A percentile compares a stretch with the other conserved stretches of the same genome.
Evolutionary conservation across 495 filamentous ascomycete genomes (phyloP).

Genomic region (Pyrenula massariospora): DNA sequence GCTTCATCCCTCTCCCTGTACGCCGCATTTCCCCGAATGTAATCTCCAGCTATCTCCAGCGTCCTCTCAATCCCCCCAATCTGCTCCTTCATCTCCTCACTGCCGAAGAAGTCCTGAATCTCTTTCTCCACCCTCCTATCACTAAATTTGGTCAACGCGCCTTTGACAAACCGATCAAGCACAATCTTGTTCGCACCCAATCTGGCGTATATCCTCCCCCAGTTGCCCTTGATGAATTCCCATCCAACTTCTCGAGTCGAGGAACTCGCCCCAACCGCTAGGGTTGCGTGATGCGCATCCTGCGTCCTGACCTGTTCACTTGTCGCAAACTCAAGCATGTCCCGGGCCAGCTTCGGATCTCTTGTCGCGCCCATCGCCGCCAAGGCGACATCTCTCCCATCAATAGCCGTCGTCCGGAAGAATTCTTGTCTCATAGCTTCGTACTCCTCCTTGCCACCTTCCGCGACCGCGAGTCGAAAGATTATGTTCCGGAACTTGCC

Average conservation of each 20-base stretch:
- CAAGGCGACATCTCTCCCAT: constrained; percentile 80
- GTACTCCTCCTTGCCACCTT: constrained; percentile 54
- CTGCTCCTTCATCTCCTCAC: constrained; percentile 31
- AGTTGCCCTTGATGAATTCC: constrained; percentile 74
- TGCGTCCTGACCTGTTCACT: constrained; percentile 64
- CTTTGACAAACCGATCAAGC: constrained; percentile 73
- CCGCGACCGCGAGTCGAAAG: constrained; percentile 65
- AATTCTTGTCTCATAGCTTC: constrained; percentile 75
- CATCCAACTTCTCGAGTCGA: constrained; percentile 60
- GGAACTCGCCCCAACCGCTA: constrained; percentile 58
- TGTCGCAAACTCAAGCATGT: constrained; percentile 70
- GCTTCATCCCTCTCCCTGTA: constrained; percentile 65
- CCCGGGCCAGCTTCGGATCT: constrained; percentile 51
- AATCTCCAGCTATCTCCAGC: constrained; percentile 67
- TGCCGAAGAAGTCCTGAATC: constrained; percentile 75
- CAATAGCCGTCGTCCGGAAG: constrained; percentile 65
- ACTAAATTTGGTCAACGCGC: constrained; percentile 65
- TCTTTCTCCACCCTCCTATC: constrained; percentile 57
- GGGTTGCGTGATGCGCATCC: constrained; percentile 73
- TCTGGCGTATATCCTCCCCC: constrained; percentile 52
- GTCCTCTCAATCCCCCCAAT: constrained; percentile 70
- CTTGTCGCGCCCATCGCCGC: constrained; percentile 63
- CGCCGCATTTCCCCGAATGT: constrained; percentile 60
- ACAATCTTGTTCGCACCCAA: constrained; percentile 74
- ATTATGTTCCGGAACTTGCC: constrained; percentile 69